Evolutionary conservation across 768 basidiomycete species (phyloP), one percentile per base, ranked within the genome.

Genomic region (Termitomyces sp.): DNA sequence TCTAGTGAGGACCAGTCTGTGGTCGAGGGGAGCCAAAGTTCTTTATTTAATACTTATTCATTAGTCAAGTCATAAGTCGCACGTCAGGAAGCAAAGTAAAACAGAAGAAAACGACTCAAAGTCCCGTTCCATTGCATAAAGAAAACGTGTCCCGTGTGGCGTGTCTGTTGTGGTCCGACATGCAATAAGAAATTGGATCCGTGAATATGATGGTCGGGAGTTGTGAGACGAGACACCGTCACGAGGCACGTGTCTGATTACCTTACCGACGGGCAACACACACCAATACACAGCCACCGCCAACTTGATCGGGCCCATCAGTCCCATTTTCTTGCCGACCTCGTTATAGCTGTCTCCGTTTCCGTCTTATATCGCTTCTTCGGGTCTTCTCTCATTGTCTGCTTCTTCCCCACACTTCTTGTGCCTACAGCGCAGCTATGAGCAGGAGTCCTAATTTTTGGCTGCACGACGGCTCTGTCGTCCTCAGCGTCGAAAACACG

Each of bases 381-480:
- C 39, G 6, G 18, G 27, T 20, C 39, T 30, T 39, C 18, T 53
- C 27, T 27, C 6, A 1, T 18, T 18, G 12, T n/a, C 39, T 30
- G 37, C 37, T 41, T 41, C 20, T 22, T 27, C 1, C 20, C 18
- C 49, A 4, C 18, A 18, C 33, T n/a, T 24, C 36, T n/a, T 16
- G 51, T 52, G 36, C 37, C 22, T 42, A n/a, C 52, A 31, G 39
- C 39, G n/a, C 18, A n/a, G 9, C 7, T 2, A 54, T 54, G 52
- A 54, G 39, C 27, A 54, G 52, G 27, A 54, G 52, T 13, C 39
- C 68, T 13, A 70, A 72, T 1, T 79, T 79, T 55, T 80, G 78
- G 77, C 69, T 78, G 18, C 73, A 75, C 61, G 79, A 81, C 59
- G 79, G 79, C 13, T 79, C 77, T 2, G 76, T 80, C 45, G 69